Base-by-base conservation (phyloP, 805 yeast species). In the Teunomyces funiuensis region DNA sequence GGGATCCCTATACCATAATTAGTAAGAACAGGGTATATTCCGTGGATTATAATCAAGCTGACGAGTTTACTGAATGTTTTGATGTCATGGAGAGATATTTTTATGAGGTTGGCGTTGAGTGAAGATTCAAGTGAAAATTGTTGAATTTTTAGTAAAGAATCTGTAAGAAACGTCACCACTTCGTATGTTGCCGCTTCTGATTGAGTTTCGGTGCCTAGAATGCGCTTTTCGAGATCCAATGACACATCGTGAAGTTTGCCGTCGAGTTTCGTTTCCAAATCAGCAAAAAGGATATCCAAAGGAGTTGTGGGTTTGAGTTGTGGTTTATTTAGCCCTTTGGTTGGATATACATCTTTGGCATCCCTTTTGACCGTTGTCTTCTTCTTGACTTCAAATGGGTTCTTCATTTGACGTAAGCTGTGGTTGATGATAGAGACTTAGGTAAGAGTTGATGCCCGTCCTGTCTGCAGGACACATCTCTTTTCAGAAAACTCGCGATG, bases 11-110 rank as follows among this genome's bases (percentile, higher is more conserved):
- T 69, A 2, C 75, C 76, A 6, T 64, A 69, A 2, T 58, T 44
- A 0, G 82, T 77, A 0, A 88, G 46, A 38, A 78, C 76, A 0
- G 89, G 79, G 50, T 83, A 84, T 0, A 91, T 70, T 0, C 95
- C 90, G 48, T 82, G 83, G 1, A 84, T 61, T 0, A 89, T 77
- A 2, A 90, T 68, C 8, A 84, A 43, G 47, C 82, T 84, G 14
- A 85, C 60, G 33, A 91, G 55, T 16, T 72, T 76, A 26, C 85
- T 83, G 42, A 93, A 76, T 3, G 79, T 74, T 56, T 82, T 85
- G 74, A 91, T 81, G 58, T 93, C 98, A 52, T 88, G 89, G 7
- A 91, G 69, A 0, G 97, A 87, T 11, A 91, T 82, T 6, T 84
- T 69, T 8, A 85, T 69, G 37, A 77, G 49, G 36, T 63, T 57